Conservation (phyloP, 2,329 filamentous ascomycete species). For the Verruconis gallopava region DNA sequence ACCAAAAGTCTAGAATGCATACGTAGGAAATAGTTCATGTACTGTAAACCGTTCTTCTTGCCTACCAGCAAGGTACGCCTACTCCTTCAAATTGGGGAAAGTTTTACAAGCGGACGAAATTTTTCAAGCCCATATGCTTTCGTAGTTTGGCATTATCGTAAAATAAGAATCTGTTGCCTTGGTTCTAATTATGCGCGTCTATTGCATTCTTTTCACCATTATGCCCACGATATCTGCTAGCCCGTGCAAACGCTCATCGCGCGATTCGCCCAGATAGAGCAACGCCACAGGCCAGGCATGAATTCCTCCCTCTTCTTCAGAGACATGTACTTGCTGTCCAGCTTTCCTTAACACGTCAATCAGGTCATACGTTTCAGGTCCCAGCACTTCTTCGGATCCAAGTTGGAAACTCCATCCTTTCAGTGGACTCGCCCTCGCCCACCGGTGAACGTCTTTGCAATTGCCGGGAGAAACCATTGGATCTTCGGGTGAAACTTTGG, state of each 20-base stretch:
- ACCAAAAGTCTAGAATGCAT: too few species aligned
- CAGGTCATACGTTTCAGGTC: conserved; percentile 52
- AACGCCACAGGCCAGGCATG: conserved; percentile 73
- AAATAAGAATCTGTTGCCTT: too few species aligned
- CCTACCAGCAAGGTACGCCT: too few species aligned
- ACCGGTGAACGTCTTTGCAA: conserved; percentile 52
- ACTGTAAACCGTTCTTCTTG: too few species aligned
- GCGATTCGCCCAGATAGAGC: conserved; percentile 39
- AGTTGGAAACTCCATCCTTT: conserved; percentile 28
- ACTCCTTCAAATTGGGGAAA: too few species aligned
- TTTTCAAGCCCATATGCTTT: too few species aligned
- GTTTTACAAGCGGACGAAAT: too few species aligned
- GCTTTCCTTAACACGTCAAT: conserved; percentile 42
- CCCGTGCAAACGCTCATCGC: conserved; percentile 34
- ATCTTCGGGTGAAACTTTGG: conserved; percentile 37
- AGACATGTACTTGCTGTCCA: conserved; percentile 41
- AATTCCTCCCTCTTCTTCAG: conserved; percentile 53
- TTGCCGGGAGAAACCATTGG: conserved; percentile 56
- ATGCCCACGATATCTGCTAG: conserved; percentile 30
- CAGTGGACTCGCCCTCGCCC: conserved; percentile 52
- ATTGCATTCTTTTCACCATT: neutral
- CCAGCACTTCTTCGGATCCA: conserved; percentile 67
- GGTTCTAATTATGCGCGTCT: too few species aligned
- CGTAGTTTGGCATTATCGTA: too few species aligned
- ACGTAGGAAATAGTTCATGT: too few species aligned